A percentile compares a stretch with the other conserved stretches of the same genome.
These are phyloP conservation scores for Phoenix dactylifera DNA, from an alignment of 176 grass and related monocot species.

Conservation along the genomic window DNA sequence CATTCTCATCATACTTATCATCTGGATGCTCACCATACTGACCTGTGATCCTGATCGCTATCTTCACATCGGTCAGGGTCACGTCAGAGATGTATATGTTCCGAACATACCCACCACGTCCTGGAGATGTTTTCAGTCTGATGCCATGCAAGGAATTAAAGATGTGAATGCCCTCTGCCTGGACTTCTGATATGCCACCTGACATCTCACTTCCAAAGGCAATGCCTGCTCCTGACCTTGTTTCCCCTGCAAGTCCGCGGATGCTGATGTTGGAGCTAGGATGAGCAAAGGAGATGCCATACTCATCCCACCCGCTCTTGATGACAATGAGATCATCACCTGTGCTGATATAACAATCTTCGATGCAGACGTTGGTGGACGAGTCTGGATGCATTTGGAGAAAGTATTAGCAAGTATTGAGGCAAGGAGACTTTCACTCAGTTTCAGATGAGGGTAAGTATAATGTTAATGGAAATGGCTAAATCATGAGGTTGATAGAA, in stretches of 20 bases:
- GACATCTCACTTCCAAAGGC: slow-evolving; percentile 98
- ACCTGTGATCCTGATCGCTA: slow-evolving; percentile 77
- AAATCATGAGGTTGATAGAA: no score
- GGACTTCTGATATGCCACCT: slow-evolving; percentile 67
- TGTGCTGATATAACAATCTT: slow-evolving; percentile 77
- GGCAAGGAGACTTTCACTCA: no score
- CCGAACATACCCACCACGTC: slow-evolving; percentile 71
- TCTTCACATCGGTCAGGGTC: slow-evolving; percentile 64
- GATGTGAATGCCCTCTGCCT: slow-evolving; percentile 47
- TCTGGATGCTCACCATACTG: slow-evolving; percentile 73
- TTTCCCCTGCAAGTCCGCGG: slow-evolving; percentile 45
- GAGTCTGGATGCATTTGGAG: slow-evolving; percentile 44
- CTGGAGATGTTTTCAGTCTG: slow-evolving; percentile 74
- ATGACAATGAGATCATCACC: slow-evolving; percentile 75
- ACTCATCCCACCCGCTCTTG: slow-evolving; percentile 96
- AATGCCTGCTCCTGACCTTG: slow-evolving; percentile 58
- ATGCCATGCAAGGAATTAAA: slow-evolving; percentile 74
- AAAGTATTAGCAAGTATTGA: background rate
- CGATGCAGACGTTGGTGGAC: slow-evolving; percentile 76
- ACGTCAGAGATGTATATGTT: slow-evolving; percentile 63
- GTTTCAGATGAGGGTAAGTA: no score
- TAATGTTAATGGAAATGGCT: no score
- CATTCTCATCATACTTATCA: slow-evolving; percentile 56
- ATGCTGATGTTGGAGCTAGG: slow-evolving; percentile 94
- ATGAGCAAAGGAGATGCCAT: slow-evolving; percentile 71